These are phyloP conservation scores for Scheffersomyces lignosus DNA, from an alignment of 805 yeast species.

Conservation along the genomic window DNA sequence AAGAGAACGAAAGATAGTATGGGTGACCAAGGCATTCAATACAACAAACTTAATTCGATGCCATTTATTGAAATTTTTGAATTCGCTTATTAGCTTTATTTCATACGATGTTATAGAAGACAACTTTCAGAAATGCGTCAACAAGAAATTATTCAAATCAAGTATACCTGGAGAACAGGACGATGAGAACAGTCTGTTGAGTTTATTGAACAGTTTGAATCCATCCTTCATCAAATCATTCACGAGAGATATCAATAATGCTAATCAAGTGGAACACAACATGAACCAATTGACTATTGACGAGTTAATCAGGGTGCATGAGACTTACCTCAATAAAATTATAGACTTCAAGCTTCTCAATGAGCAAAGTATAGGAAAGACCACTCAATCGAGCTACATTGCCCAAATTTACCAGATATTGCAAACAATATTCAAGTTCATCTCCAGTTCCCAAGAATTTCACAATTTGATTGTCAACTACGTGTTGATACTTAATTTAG, in stretches of 20 bases:
- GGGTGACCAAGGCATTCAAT: constrained; percentile 32
- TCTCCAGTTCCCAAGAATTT: constrained; percentile 36
- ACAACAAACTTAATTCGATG: constrained; percentile 38
- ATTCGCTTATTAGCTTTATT: constrained; percentile 39
- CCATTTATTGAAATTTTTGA: constrained; percentile 43
- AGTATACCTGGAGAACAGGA: constrained; percentile 4
- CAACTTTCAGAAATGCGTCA: constrained; percentile 27
- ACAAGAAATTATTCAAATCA: constrained; percentile 21
- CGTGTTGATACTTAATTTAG: constrained; percentile 27
- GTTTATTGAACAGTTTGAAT: constrained; percentile 10
- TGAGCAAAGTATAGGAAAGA: constrained; percentile 29
- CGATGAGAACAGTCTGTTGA: constrained; percentile 10
- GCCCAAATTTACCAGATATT: constrained; percentile 33
- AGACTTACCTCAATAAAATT: constrained; percentile 19
- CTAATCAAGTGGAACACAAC: constrained; percentile 7
- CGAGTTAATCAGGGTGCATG: constrained; percentile 44
- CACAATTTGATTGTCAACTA: constrained; percentile 27
- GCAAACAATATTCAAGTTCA: constrained; percentile 31
- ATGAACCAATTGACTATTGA: constrained; percentile 46
- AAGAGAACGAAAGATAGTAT: constrained; percentile 23
- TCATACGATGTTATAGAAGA: constrained; percentile 48
- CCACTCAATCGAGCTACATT: constrained; percentile 27
- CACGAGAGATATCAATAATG: constrained; percentile 1
- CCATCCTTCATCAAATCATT: constrained; percentile 9
- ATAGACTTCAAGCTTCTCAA: constrained; percentile 32